phyloP scores from a whole-genome alignment of 2,329 filamentous ascomycete genomes.

The Keithomyces neogunnii region DNA sequence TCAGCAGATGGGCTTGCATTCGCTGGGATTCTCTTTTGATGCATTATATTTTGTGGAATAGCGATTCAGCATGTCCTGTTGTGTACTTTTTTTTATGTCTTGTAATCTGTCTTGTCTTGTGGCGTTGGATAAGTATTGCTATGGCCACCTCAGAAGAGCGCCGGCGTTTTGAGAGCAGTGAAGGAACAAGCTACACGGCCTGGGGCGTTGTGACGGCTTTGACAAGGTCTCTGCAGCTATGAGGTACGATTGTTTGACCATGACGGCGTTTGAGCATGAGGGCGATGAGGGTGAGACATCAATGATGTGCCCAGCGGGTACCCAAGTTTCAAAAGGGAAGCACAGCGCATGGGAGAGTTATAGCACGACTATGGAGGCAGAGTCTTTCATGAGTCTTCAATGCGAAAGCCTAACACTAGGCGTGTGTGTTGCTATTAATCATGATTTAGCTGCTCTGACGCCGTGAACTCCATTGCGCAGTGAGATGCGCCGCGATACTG shows the following conservation, averaged over 20 bases:
- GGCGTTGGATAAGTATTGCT: conserved; percentile 17
- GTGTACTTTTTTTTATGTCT: conserved; percentile 4
- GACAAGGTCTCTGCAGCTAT: background rate
- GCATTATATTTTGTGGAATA: conserved; percentile 10
- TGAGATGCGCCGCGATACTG: background rate
- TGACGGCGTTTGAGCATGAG: background rate
- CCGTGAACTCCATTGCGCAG: background rate
- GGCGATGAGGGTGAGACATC: background rate
- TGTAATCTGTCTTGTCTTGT: conserved; percentile 6
- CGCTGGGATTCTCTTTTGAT: conserved; percentile 5
- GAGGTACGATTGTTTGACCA: conserved; percentile 1
- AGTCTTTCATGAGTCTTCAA: too few relatives aligned
- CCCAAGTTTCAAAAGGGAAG: background rate
- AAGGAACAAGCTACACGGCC: background rate
- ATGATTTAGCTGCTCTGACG: background rate
- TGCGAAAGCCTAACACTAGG: too few relatives aligned
- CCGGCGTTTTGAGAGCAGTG: conserved; percentile 8
- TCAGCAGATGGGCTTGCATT: background rate
- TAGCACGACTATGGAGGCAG: background rate
- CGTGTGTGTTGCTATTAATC: background rate
- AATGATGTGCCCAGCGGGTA: background rate
- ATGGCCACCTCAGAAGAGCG: conserved; percentile 3
- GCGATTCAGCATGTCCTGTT: conserved; percentile 10
- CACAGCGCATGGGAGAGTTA: background rate
- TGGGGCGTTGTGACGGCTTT: background rate